Evolutionary conservation across 208 protist species (phyloP).

Genomic region (Wallacemonas sp.): DNA sequence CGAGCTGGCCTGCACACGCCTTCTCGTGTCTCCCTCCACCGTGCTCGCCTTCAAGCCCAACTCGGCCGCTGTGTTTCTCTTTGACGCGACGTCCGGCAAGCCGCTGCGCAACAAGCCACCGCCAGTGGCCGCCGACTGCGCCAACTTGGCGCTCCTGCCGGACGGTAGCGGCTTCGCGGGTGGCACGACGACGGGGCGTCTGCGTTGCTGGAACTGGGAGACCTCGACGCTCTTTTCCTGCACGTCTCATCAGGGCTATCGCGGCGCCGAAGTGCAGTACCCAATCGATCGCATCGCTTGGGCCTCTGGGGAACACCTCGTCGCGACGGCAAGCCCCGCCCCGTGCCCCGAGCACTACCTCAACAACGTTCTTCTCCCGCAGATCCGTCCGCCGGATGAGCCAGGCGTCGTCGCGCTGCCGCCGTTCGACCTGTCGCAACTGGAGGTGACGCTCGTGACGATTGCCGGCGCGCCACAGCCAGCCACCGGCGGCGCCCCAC

Average conservation of each 20-base stretch:
- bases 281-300: conserved; percentile 49
- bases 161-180: conserved; percentile 74
- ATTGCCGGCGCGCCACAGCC: conserved; percentile 32
- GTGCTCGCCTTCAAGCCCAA: conserved; percentile 17
- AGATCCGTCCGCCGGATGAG: conserved; percentile 4
- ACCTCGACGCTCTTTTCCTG: conserved; percentile 59
- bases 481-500: conserved; percentile 29
- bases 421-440: conserved; percentile 18
- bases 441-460: conserved; percentile 49
- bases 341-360: conserved; percentile 28
- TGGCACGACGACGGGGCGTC: conserved; percentile 28
- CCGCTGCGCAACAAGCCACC: conserved; percentile 46
- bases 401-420: conserved; percentile 8
- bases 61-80: conserved; percentile 55
- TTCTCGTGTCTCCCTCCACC: conserved; percentile 7
- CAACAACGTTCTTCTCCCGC: conserved; percentile 20
- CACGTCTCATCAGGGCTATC: conserved; percentile 47
- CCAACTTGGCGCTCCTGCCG: conserved; percentile 40
- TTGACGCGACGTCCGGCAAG: conserved; percentile 52
- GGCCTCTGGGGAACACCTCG: conserved; percentile 57
- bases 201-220: conserved; percentile 56
- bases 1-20: conserved; percentile 6
- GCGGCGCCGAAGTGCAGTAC: conserved; percentile 34
- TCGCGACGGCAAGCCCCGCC: conserved; percentile 41
- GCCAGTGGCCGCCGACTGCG: conserved; percentile 30